Conservation (phyloP, 306 rosid genomes). For the Lathyrus aphaca region DNA sequence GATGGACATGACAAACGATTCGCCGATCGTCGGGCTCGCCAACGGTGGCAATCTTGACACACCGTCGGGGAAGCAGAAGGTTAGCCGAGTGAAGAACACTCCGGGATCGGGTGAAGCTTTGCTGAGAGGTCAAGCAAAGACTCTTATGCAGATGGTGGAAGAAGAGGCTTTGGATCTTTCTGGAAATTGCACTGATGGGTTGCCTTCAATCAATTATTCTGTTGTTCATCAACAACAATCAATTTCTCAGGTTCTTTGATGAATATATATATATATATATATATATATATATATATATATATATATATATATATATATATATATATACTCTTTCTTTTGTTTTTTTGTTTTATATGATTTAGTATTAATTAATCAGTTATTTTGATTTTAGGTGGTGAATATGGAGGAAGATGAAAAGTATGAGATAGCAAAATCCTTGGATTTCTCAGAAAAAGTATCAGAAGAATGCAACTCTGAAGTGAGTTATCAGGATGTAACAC, state of each 20-base stretch:
- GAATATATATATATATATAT: too few species aligned
- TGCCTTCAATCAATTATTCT: conserved; percentile 31
- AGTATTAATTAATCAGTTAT: background rate
- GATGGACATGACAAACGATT: conserved; percentile 82
- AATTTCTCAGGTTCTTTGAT: conserved; percentile 60
- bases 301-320: too few species aligned
- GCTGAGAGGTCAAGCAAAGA: conserved; percentile 86
- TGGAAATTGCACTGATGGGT: conserved; percentile 27
- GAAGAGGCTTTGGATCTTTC: conserved; percentile 73
- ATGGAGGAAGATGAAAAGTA: conserved; percentile 51
- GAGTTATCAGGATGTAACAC: conserved; percentile 42
- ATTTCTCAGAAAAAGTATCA: conserved; percentile 69
- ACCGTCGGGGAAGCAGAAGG: conserved; percentile 55
- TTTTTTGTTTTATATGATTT: too few species aligned
- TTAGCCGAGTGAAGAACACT: conserved; percentile 58
- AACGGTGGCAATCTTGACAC: conserved; percentile 55
- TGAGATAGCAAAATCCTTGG: conserved; percentile 64
- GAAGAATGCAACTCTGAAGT: conserved; percentile 57
- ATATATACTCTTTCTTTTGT: too few species aligned
- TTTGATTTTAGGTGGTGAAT: conserved; percentile 43
- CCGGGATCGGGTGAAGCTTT: conserved; percentile 91
- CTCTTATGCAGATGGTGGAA: conserved; percentile 79
- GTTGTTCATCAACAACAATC: conserved; percentile 47
- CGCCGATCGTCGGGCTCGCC: conserved; percentile 85
- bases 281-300: too few species aligned